Conservation (phyloP, 768 basidiomycete species). For the Kwoniella dendrophila region DNA sequence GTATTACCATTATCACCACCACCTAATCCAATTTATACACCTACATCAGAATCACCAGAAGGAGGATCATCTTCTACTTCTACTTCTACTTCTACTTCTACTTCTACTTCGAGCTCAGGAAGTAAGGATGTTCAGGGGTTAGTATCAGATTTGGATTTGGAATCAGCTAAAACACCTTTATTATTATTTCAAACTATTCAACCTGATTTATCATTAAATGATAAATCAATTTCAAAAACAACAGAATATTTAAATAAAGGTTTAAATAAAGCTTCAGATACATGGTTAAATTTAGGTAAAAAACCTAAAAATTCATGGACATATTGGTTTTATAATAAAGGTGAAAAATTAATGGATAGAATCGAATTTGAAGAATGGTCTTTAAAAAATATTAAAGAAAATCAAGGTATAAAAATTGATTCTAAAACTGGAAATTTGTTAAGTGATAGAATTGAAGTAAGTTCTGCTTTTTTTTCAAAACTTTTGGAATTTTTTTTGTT, state of each 20-base stretch:
- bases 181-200: constrained; percentile 42
- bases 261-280: constrained; percentile 41
- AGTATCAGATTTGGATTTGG: background rate
- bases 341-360: constrained; percentile 57
- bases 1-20: constrained; percentile 3
- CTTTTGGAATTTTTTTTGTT: background rate
- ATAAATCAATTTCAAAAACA: too few species aligned
- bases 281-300: constrained; percentile 50
- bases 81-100: constrained; percentile 6
- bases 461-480: constrained; percentile 16
- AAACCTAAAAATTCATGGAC: constrained; percentile 47
- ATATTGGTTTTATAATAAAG: constrained; percentile 49
- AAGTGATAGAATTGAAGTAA: constrained; percentile 46
- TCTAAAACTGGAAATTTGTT: constrained; percentile 28
- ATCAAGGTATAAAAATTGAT: constrained; percentile 43
- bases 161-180: constrained; percentile 23
- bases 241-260: too few species aligned
- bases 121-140: background rate
- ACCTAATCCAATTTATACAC: constrained; percentile 6
- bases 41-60: constrained; percentile 8
- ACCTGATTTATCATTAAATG: constrained; percentile 24
- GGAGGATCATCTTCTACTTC: background rate
- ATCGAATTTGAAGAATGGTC: constrained; percentile 58
- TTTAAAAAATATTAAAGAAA: constrained; percentile 52
- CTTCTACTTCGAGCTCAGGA: background rate